Percentiles rank a stretch among this genome's conserved stretches.
These are phyloP conservation scores for Debaryomyces sp. DNA, from an alignment of 1,139 yeast species.

Conservation along the genomic window DNA sequence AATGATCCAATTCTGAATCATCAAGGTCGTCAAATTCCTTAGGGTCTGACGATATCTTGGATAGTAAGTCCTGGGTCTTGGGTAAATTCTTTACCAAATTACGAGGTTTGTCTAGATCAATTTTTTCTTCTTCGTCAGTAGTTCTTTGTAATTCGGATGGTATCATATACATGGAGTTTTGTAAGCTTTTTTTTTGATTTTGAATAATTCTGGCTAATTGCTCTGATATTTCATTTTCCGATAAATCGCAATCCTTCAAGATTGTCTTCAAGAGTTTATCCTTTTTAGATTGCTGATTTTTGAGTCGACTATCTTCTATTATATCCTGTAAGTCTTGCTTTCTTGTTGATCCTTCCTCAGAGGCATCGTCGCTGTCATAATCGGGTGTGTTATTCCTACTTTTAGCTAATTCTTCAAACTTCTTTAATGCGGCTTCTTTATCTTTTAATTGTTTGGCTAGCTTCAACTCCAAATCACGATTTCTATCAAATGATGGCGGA, in stretches of 20 bases:
- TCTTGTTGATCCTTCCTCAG: background rate
- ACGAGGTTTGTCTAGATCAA: conserved; percentile 51
- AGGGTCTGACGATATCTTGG: conserved; percentile 59
- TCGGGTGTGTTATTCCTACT: conserved; percentile 12
- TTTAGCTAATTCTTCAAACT: conserved; percentile 18
- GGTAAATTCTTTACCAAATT: conserved; percentile 56
- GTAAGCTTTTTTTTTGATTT: conserved; percentile 23
- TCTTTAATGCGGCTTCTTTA: conserved; percentile 35
- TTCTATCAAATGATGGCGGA: conserved; percentile 81
- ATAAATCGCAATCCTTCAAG: conserved; percentile 28
- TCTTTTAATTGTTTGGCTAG: conserved; percentile 28
- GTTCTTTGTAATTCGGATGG: conserved; percentile 25
- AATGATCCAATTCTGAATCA: conserved; percentile 70
- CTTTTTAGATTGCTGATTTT: conserved; percentile 19
- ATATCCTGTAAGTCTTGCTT: conserved; percentile 4
- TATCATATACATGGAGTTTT: conserved; percentile 21
- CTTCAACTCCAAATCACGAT: conserved; percentile 37
- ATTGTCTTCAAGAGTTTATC: conserved; percentile 22
- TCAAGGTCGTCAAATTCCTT: conserved; percentile 75
- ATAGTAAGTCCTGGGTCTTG: conserved; percentile 54
- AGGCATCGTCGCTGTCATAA: conserved; percentile 6
- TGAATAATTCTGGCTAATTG: conserved; percentile 25
- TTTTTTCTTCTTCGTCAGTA: conserved; percentile 21
- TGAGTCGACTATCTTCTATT: conserved; percentile 9
- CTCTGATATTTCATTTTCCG: conserved; percentile 17